Evolutionary conservation across 768 basidiomycete species (phyloP).

Genomic region (Termitomyces sp.): DNA sequence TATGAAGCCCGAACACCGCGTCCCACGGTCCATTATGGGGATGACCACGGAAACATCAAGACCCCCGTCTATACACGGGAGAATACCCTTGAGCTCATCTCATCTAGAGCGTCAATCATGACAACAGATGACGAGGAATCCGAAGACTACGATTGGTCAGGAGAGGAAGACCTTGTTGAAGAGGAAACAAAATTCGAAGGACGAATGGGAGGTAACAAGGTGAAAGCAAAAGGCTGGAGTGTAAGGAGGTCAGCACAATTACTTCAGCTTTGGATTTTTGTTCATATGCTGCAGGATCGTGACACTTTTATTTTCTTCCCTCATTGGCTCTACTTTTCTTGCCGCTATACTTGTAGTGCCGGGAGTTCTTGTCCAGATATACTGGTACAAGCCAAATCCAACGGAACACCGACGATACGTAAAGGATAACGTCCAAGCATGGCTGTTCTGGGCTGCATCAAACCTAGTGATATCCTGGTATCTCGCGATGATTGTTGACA

Average conservation of each 20-base stretch:
- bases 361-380: conserved; percentile 59
- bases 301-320: conserved; percentile 60
- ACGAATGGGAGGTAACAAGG: conserved; percentile 43
- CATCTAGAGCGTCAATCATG: conserved; percentile 35
- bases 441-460: conserved; percentile 79
- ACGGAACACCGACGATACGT: conserved; percentile 52
- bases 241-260: conserved; percentile 39
- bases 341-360: conserved; percentile 56
- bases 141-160: conserved; percentile 71
- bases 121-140: conserved; percentile 54
- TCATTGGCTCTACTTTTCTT: conserved; percentile 66
- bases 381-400: conserved; percentile 61
- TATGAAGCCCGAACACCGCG: conserved; percentile 16
- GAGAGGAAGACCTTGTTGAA: conserved; percentile 69
- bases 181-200: conserved; percentile 62
- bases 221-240: conserved; percentile 43
- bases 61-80: conserved; percentile 20
- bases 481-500: conserved; percentile 65
- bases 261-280: not conserved
- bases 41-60: conserved; percentile 26
- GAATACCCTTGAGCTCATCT: conserved; percentile 23
- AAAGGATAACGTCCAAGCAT: conserved; percentile 63
- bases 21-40: conserved; percentile 50
- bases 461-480: conserved; percentile 78
- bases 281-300: conserved; percentile 36